A percentile compares a stretch with the other conserved stretches of the same genome.
These are phyloP conservation scores for Oryza glumipatula DNA, from an alignment of 176 grass and related monocot species.

Conservation along the genomic window DNA sequence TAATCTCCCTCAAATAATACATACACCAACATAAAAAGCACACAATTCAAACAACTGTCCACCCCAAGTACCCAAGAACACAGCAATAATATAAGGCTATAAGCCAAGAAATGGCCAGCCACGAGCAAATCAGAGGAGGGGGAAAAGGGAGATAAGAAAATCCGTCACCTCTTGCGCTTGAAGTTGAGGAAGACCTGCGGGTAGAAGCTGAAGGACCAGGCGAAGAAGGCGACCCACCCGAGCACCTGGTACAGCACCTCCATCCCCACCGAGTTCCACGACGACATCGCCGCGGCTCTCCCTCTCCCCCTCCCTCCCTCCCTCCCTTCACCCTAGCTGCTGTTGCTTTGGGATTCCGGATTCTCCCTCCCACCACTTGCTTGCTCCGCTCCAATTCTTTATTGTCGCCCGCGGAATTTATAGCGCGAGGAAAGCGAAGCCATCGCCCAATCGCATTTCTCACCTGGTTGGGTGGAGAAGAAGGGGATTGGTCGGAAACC, in stretches of 20 bases:
- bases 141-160: neutral
- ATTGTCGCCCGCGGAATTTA: neutral
- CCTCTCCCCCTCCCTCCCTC: no score
- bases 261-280: conserved; percentile 79
- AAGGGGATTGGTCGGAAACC: neutral
- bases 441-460: neutral
- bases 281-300: conserved; percentile 33
- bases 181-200: conserved; percentile 93
- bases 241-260: conserved; percentile 80
- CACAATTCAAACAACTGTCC: no score
- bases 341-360: neutral
- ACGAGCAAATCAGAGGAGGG: neutral
- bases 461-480: neutral
- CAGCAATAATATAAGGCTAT: neutral
- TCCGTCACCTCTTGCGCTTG: conserved; percentile 73
- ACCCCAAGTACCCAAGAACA: no score
- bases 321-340: neutral
- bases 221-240: conserved; percentile 93
- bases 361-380: neutral
- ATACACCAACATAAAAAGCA: neutral
- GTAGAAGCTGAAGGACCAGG: conserved; percentile 99
- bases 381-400: neutral
- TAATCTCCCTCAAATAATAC: neutral
- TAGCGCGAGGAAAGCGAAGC: conserved; percentile 20
- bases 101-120: neutral